Percentiles rank a stretch among this genome's conserved stretches.
Evolutionary conservation across 1,139 yeast species (phyloP).

Genomic region (Kodamaea alishanica): DNA sequence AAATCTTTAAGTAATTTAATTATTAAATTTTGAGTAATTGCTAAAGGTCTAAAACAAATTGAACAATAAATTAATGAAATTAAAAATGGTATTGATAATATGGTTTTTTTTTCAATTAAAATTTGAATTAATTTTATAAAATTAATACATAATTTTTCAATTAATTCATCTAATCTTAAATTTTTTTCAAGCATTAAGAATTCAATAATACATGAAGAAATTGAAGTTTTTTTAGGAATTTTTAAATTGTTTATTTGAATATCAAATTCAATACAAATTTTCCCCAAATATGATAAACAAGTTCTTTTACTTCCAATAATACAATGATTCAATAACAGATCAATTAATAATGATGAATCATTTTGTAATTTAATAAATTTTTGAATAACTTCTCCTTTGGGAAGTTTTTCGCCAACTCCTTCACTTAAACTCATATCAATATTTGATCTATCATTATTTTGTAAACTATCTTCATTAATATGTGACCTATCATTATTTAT

Average conservation of each 20-base stretch:
- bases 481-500: background rate
- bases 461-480: conserved; percentile 4
- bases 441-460: background rate
- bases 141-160: conserved; percentile 37
- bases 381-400: conserved; percentile 6
- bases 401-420: background rate
- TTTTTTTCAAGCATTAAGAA: conserved; percentile 42
- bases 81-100: conserved; percentile 51
- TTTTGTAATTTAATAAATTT: conserved; percentile 26
- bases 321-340: conserved; percentile 35
- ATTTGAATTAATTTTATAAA: conserved; percentile 33
- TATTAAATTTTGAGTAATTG: conserved; percentile 38
- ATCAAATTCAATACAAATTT: conserved; percentile 39
- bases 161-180: conserved; percentile 42
- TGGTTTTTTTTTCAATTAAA: conserved; percentile 21
- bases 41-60: conserved; percentile 54
- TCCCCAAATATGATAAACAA: conserved; percentile 48
- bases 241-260: conserved; percentile 28
- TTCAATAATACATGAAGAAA: conserved; percentile 30
- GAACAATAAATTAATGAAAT: conserved; percentile 51
- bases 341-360: conserved; percentile 36
- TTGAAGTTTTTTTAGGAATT: conserved; percentile 28
- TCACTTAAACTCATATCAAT: conserved; percentile 1
- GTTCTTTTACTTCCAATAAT: conserved; percentile 51
- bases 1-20: conserved; percentile 17